These are phyloP conservation scores for Aspergillus proliferans DNA, from an alignment of 2,329 filamentous ascomycete species.

Conservation along the genomic window DNA sequence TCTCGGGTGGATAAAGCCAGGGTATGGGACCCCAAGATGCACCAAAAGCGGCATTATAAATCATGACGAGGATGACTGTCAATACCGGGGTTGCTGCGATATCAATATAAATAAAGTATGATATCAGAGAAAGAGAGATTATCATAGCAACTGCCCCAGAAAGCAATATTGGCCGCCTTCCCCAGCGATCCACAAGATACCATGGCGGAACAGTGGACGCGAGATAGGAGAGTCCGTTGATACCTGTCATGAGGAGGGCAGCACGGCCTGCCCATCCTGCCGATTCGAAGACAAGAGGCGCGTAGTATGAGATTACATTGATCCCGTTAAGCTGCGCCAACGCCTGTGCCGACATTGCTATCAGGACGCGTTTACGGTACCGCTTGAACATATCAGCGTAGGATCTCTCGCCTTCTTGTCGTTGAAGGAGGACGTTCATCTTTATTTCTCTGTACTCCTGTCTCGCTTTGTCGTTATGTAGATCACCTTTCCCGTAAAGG, in stretches of 20 bases:
- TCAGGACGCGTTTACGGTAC: slow-evolving; percentile 88
- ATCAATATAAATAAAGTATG: slow-evolving; percentile 91
- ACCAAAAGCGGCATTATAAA: slow-evolving; percentile 96
- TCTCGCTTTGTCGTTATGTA: slow-evolving; percentile 84
- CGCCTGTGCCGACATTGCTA: slow-evolving; percentile 96
- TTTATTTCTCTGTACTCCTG: slow-evolving; percentile 99
- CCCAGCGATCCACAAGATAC: slow-evolving; percentile 93
- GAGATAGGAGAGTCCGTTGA: slow-evolving; percentile 88
- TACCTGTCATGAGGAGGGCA: slow-evolving; percentile 93
- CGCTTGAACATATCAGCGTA: slow-evolving; percentile 93
- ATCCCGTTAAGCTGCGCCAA: slow-evolving; percentile 97
- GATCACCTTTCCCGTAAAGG: slow-evolving; percentile 89
- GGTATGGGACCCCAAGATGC: slow-evolving; percentile 98
- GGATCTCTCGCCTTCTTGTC: slow-evolving; percentile 88
- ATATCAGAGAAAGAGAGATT: slow-evolving; percentile 78
- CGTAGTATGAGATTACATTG: slow-evolving; percentile 99
- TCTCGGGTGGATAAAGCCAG: slow-evolving; percentile 98
- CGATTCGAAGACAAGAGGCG: slow-evolving; percentile 90
- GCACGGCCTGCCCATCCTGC: slow-evolving; percentile 90
- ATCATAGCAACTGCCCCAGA: slow-evolving; percentile 87
- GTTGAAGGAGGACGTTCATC: slow-evolving; percentile 88
- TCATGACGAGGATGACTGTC: slow-evolving; percentile 93
- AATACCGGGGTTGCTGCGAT: slow-evolving; percentile 67
- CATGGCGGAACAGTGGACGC: slow-evolving; percentile 90
- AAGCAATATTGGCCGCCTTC: slow-evolving; percentile 79